phyloP scores from a whole-genome alignment of 257 asterid genomes.

The Linderniella brevidens region DNA sequence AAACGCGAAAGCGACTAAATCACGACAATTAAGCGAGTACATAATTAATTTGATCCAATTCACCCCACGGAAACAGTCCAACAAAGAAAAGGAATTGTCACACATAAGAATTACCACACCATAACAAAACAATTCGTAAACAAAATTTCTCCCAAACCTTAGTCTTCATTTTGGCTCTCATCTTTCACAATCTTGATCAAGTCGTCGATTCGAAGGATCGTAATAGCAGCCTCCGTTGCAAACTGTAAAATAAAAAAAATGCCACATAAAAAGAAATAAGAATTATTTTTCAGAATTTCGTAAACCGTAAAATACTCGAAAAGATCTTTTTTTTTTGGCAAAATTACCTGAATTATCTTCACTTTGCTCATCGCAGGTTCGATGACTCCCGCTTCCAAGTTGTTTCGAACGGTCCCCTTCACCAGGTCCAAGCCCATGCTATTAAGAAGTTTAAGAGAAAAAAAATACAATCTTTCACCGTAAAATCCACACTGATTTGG shows the following conservation, averaged over 20 bases:
- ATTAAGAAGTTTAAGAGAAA: too few species aligned
- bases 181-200: conserved; percentile 87
- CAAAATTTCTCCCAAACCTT: background rate
- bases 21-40: too few species aligned
- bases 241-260: conserved; percentile 26
- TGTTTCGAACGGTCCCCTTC: conserved; percentile 69
- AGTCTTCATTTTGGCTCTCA: conserved; percentile 48
- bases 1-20: too few species aligned
- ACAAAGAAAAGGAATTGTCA: too few species aligned
- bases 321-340: too few species aligned
- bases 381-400: conserved; percentile 88
- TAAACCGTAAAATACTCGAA: too few species aligned
- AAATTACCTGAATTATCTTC: conserved; percentile 73
- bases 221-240: conserved; percentile 96
- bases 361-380: conserved; percentile 99
- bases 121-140: too few species aligned
- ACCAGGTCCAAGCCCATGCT: conserved; percentile 92
- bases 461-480: background rate
- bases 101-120: too few species aligned
- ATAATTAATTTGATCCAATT: too few species aligned
- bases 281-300: background rate
- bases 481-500: background rate
- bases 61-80: too few species aligned
- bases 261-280: background rate
- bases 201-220: conserved; percentile 97